Conservation (phyloP, 2,329 filamentous ascomycete genomes). For the Phyllachora maydis region DNA sequence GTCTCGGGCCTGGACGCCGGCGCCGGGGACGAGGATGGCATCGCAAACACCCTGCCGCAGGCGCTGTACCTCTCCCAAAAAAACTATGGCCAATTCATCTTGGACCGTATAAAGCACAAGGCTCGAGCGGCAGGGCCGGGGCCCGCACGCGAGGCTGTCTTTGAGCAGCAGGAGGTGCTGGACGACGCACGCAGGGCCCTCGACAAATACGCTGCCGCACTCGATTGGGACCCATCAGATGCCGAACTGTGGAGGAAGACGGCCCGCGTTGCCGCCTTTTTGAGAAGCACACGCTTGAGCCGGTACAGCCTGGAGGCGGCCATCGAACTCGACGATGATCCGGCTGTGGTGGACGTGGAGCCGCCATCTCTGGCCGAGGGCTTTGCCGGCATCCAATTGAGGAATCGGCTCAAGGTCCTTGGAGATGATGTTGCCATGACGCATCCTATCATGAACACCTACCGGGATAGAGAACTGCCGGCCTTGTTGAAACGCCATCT, state of each 20-base stretch:
- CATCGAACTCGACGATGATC: constrained; percentile 47
- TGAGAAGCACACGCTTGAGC: constrained; percentile 34
- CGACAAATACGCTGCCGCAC: constrained; percentile 32
- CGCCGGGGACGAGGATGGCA: constrained; percentile 46
- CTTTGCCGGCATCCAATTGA: constrained; percentile 41
- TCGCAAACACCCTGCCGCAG: constrained; percentile 65
- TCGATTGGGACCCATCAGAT: constrained; percentile 46
- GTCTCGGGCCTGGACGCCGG: constrained; percentile 30
- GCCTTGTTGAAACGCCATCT: constrained; percentile 27
- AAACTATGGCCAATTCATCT: constrained; percentile 76
- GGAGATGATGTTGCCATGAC: constrained; percentile 33
- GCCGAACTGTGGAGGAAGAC: constrained; percentile 43
- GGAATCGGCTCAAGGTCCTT: constrained; percentile 28
- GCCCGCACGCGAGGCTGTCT: constrained; percentile 10
- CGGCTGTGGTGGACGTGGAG: constrained; percentile 37
- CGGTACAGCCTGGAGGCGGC: constrained; percentile 45
- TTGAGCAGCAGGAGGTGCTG: constrained; percentile 15
- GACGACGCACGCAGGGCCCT: constrained; percentile 23
- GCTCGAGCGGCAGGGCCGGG: constrained; percentile 12
- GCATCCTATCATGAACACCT: constrained; percentile 40
- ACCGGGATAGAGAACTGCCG: constrained; percentile 28
- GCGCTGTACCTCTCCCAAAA: constrained; percentile 89
- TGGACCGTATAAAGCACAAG: constrained; percentile 50
- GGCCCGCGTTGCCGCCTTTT: constrained; percentile 34
- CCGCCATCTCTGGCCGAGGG: constrained; percentile 42